Evolutionary conservation across 2,329 filamentous ascomycete species (phyloP).

Genomic region (Helicocarpus griseus): DNA sequence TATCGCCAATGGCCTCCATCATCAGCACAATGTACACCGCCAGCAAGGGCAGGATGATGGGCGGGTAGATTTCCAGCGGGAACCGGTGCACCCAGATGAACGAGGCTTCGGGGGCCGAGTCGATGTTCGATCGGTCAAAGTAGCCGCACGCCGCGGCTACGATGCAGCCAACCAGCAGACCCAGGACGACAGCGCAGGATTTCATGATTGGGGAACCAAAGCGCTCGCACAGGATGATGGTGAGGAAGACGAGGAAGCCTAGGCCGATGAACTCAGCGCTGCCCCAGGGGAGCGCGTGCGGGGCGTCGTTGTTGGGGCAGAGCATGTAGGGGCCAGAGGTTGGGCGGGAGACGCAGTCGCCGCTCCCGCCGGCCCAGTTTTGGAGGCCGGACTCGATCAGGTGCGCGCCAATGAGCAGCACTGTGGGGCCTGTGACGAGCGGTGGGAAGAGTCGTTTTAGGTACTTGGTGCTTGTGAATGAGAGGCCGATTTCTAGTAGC

Average conservation of each 20-base stretch:
- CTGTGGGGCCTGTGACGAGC: constrained; percentile 57
- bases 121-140: constrained; percentile 51
- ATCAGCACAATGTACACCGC: constrained; percentile 52
- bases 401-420: constrained; percentile 57
- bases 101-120: constrained; percentile 51
- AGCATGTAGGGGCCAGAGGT: constrained; percentile 41
- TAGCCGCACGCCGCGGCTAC: constrained; percentile 58
- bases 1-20: constrained; percentile 59
- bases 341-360: constrained; percentile 33
- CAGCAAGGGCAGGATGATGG: constrained; percentile 55
- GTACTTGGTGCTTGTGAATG: constrained; percentile 51
- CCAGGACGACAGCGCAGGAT: constrained; percentile 55
- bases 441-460: constrained; percentile 58
- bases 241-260: constrained; percentile 58
- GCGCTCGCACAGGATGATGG: constrained; percentile 59
- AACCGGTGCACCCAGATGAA: constrained; percentile 65
- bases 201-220: constrained; percentile 64
- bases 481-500: constrained; percentile 52
- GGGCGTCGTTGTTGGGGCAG: constrained; percentile 50
- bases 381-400: constrained; percentile 54
- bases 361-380: constrained; percentile 59
- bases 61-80: constrained; percentile 54
- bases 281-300: constrained; percentile 53
- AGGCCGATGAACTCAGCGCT: constrained; percentile 56
- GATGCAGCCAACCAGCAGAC: constrained; percentile 56